These are phyloP conservation scores for Aspergillus sparsus DNA, from an alignment of 495 filamentous ascomycete genomes.

Conservation along the genomic window DNA sequence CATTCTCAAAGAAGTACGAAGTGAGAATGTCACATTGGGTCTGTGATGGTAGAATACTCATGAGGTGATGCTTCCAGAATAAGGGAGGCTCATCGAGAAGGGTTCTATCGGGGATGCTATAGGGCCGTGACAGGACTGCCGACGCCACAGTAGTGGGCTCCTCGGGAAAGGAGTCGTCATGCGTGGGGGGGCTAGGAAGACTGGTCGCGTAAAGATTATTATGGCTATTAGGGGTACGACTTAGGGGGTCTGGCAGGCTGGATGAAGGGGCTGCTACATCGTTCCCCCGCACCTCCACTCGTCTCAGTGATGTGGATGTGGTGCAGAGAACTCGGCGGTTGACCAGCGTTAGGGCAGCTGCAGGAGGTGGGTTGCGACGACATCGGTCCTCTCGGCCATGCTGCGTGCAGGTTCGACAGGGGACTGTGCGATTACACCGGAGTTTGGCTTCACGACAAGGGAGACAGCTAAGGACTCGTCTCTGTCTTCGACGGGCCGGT, in stretches of 20 bases:
- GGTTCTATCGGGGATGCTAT: background rate
- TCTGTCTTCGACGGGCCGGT: too few relatives aligned
- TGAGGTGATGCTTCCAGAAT: background rate
- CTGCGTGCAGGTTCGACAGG: background rate
- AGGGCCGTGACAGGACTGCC: background rate
- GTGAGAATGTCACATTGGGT: background rate
- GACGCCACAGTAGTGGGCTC: background rate
- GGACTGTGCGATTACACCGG: background rate
- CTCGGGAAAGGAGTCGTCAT: background rate
- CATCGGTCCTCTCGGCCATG: background rate
- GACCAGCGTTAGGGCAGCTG: background rate
- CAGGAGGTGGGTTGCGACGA: background rate
- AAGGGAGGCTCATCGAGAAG: background rate
- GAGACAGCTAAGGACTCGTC: slow-evolving; percentile 6
- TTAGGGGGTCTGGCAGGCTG: background rate
- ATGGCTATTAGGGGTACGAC: background rate
- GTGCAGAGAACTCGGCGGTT: background rate
- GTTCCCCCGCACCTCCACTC: background rate
- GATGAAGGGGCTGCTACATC: background rate
- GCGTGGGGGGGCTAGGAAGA: background rate
- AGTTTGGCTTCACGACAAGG: background rate
- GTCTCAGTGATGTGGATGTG: background rate
- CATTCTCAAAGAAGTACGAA: background rate
- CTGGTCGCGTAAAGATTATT: background rate
- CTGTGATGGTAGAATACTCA: background rate